These are phyloP conservation scores for Hsuehochloa calcarea DNA, from an alignment of 176 grass and related monocot species.

Conservation along the genomic window DNA sequence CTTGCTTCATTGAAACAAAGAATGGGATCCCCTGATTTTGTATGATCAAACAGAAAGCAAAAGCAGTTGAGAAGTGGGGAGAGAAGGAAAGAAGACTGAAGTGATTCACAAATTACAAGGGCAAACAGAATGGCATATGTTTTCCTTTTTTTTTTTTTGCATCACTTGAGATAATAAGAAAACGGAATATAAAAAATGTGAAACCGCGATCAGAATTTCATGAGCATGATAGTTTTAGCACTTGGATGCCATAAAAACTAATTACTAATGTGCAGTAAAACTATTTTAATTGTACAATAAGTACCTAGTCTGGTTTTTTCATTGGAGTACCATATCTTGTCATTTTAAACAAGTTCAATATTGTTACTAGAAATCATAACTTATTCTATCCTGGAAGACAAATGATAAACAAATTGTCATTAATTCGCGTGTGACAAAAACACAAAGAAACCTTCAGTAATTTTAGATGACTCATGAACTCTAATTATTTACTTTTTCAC, in stretches of 20 bases:
- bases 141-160: not conserved
- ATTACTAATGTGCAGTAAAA: not conserved
- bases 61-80: not conserved
- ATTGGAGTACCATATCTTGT: not conserved
- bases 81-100: not conserved
- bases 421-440: not conserved
- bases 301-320: not conserved
- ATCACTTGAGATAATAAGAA: not conserved
- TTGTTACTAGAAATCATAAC: not conserved
- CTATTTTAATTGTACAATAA: not conserved
- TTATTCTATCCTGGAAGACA: not conserved
- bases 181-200: not conserved
- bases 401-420: not conserved
- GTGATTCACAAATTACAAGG: not conserved
- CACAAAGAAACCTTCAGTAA: not conserved
- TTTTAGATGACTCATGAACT: not conserved
- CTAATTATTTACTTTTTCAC: not conserved
- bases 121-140: not conserved
- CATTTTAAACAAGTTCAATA: not conserved
- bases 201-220: slow-evolving; percentile 4
- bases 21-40: slow-evolving; percentile 16
- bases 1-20: slow-evolving; percentile 22
- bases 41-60: slow-evolving; percentile 16
- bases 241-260: slow-evolving; percentile 1
- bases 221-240: slow-evolving; percentile 26